Percentiles rank a stretch among this genome's conserved stretches.
Evolutionary conservation across 768 basidiomycete species (phyloP).

Genomic region (Dacryopinax spathularia): DNA sequence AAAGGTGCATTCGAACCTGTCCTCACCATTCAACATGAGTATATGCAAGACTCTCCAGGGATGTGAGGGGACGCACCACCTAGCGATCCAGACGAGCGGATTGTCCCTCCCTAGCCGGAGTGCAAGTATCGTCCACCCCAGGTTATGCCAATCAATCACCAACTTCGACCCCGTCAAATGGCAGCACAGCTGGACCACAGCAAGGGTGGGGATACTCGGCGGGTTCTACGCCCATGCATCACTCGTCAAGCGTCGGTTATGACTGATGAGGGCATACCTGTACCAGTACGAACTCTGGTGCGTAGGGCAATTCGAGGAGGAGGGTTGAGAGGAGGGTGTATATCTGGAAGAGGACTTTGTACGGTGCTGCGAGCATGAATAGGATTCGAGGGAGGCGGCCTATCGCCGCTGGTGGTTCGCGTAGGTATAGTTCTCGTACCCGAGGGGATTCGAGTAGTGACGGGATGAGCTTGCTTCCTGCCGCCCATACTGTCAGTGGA

Average conservation of each 20-base stretch:
- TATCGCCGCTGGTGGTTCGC: constrained; percentile 45
- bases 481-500: background rate
- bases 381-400: constrained; percentile 47
- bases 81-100: constrained; percentile 56
- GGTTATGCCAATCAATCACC: constrained; percentile 98
- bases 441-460: constrained; percentile 52
- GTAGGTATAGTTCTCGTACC: constrained; percentile 52
- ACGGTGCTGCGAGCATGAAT: constrained; percentile 43
- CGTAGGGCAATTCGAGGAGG: constrained; percentile 41
- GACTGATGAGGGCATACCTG: constrained; percentile 44
- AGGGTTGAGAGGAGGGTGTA: constrained; percentile 47
- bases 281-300: constrained; percentile 75
- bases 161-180: constrained; percentile 60
- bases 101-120: constrained; percentile 60
- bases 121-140: constrained; percentile 85
- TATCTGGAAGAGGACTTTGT: constrained; percentile 66
- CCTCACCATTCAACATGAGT: background rate
- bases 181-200: constrained; percentile 63
- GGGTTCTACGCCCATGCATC: constrained; percentile 52
- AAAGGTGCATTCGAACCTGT: constrained; percentile 72
- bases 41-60: constrained; percentile 7
- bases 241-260: background rate
- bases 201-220: constrained; percentile 86
- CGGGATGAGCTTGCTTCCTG: constrained; percentile 66
- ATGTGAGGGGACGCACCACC: constrained; percentile 43